Percentiles rank a stretch among this genome's conserved stretches.
These are phyloP conservation scores for Volvox reticuliferus DNA, from an alignment of 139 green algal species.

Conservation along the genomic window DNA sequence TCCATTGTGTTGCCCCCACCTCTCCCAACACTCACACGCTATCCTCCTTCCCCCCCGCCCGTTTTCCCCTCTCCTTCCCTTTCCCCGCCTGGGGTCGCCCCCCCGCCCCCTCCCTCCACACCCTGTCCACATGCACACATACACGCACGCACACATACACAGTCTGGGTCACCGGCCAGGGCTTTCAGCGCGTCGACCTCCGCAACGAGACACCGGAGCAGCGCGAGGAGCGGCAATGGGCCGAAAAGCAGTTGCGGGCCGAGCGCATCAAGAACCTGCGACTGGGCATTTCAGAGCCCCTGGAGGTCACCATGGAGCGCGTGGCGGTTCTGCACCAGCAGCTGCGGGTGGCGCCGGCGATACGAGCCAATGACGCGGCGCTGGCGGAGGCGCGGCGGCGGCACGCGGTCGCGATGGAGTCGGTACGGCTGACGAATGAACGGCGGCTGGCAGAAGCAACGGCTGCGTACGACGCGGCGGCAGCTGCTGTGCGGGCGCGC, in stretches of 20 bases:
- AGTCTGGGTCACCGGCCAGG: slow-evolving; percentile 51
- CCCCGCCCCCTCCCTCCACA: too few relatives aligned
- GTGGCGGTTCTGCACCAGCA: slow-evolving; percentile 51
- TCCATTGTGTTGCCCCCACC: too few relatives aligned
- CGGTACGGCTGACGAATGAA: slow-evolving; percentile 33
- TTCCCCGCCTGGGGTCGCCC: background rate
- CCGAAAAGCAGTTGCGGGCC: slow-evolving; percentile 58
- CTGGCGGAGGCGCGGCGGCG: slow-evolving; percentile 3
- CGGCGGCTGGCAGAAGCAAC: background rate
- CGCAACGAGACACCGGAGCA: slow-evolving; percentile 46
- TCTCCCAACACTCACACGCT: too few relatives aligned
- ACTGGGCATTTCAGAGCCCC: slow-evolving; percentile 55
- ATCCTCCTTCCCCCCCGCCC: background rate
- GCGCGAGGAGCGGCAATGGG: slow-evolving; percentile 62
- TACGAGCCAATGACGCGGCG: slow-evolving; percentile 11
- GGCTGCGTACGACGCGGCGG: slow-evolving; percentile 22
- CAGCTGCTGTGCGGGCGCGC: background rate
- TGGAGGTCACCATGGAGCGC: slow-evolving; percentile 60
- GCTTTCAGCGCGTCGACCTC: slow-evolving; percentile 56
- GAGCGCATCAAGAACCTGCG: slow-evolving; percentile 64
- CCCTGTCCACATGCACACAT: background rate
- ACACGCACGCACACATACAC: background rate
- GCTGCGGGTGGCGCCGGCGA: slow-evolving; percentile 43
- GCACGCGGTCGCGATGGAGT: slow-evolving; percentile 17
- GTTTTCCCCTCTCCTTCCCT: background rate